Evolutionary conservation across 176 grass and related monocot species (phyloP).

Genomic region (Dactylis glomerata): DNA sequence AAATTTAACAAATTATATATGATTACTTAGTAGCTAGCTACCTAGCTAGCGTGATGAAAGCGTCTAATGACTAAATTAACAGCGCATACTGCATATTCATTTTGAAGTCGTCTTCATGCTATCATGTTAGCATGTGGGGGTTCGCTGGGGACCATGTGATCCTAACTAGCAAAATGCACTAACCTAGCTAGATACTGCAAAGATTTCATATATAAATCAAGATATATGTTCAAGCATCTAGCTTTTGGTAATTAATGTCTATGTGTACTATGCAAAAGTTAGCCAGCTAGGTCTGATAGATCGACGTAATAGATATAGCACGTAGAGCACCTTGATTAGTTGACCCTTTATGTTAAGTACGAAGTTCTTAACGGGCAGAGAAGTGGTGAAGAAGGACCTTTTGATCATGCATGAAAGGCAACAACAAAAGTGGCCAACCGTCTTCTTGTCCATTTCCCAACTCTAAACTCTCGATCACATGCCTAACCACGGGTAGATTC

Average conservation of each 20-base stretch:
- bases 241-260: not conserved
- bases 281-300: not conserved
- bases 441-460: slow-evolving; percentile 14
- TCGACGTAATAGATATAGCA: not conserved
- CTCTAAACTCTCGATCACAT: slow-evolving; percentile 33
- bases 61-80: slow-evolving; percentile 16
- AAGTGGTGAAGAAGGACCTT: not conserved
- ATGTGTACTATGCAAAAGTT: not conserved
- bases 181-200: not conserved
- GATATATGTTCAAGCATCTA: not conserved
- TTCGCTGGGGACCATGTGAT: slow-evolving; percentile 35
- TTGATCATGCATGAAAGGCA: slow-evolving; percentile 2
- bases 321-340: slow-evolving; percentile 3
- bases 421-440: slow-evolving; percentile 17
- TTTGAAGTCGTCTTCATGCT: not conserved
- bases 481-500: slow-evolving; percentile 36
- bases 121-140: slow-evolving; percentile 25
- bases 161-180: not conserved
- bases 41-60: not conserved
- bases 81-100: not conserved
- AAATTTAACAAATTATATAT: not conserved
- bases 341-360: not conserved
- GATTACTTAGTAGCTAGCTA: not conserved
- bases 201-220: not conserved
- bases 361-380: not conserved